phyloP scores from a whole-genome alignment of 1,284 basidiomycete genomes.

The Cerrena zonata region DNA sequence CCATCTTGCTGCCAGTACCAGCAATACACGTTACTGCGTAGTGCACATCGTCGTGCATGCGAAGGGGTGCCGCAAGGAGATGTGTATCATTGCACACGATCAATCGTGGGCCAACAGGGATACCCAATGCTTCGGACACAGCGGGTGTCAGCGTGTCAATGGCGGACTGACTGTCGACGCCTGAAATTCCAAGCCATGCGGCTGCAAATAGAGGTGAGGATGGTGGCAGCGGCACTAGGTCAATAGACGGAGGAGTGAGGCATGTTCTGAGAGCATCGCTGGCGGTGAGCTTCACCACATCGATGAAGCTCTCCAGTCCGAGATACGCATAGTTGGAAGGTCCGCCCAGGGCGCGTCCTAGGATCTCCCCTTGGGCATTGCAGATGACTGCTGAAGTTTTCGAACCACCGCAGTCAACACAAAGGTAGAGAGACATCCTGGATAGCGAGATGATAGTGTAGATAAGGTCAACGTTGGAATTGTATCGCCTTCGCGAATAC shows the following conservation, averaged over 20 bases:
- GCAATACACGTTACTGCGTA: slow-evolving; percentile 62
- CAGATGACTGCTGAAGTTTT: slow-evolving; percentile 71
- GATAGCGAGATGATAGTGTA: no score
- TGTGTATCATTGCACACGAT: slow-evolving; percentile 68
- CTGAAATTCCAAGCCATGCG: slow-evolving; percentile 75
- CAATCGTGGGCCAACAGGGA: slow-evolving; percentile 50
- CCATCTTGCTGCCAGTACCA: slow-evolving; percentile 68
- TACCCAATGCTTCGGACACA: slow-evolving; percentile 49
- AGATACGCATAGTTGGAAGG: slow-evolving; percentile 68
- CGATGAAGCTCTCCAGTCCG: slow-evolving; percentile 41
- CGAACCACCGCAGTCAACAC: slow-evolving; percentile 76
- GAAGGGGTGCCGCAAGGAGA: slow-evolving; percentile 67
- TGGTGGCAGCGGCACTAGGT: slow-evolving; percentile 38
- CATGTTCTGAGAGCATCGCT: slow-evolving; percentile 47
- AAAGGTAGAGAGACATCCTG: slow-evolving; percentile 60
- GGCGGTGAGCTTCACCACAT: slow-evolving; percentile 45
- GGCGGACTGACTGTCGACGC: slow-evolving; percentile 64
- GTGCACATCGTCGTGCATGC: slow-evolving; percentile 48
- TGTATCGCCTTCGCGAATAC: no score
- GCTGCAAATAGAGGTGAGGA: slow-evolving; percentile 43
- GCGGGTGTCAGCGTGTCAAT: slow-evolving; percentile 45
- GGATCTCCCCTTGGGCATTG: slow-evolving; percentile 46
- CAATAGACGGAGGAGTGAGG: slow-evolving; percentile 28
- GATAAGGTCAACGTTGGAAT: no score
- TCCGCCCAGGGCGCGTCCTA: slow-evolving; percentile 60